A percentile compares a stretch with the other conserved stretches of the same genome.
Conservation (phyloP, 2,329 filamentous ascomycete genomes). For the Cladophialophora bantiana region DNA sequence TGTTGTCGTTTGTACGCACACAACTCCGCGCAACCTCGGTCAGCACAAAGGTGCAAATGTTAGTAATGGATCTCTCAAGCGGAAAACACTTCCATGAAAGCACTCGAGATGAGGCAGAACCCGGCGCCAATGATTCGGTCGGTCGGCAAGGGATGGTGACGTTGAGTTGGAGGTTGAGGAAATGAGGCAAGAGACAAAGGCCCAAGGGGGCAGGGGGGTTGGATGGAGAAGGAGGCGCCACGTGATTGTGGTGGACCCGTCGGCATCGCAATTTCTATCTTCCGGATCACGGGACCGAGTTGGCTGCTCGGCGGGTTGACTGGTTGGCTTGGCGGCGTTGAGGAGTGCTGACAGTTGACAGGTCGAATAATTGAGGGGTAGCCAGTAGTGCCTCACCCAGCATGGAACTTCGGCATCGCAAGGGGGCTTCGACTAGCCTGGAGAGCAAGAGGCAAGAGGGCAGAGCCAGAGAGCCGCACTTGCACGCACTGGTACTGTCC, state of each 20-base stretch:
- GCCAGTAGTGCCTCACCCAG: background rate
- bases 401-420: background rate
- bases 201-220: background rate
- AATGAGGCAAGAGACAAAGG: background rate
- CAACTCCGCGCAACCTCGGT: background rate
- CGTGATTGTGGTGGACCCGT: background rate
- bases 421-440: background rate
- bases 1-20: background rate
- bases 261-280: slow-evolving; percentile 11
- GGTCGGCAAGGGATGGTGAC: background rate
- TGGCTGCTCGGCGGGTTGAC: background rate
- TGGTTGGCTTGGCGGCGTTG: background rate
- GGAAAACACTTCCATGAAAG: background rate
- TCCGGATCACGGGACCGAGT: background rate
- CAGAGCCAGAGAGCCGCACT: background rate
- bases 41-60: background rate
- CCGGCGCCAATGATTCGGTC: background rate
- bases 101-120: background rate
- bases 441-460: background rate
- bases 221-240: background rate
- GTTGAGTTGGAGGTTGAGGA: background rate
- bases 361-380: background rate
- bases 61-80: background rate
- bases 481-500: background rate
- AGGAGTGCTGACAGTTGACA: background rate